phyloP scores from a whole-genome alignment of 768 basidiomycete species.

The Cytidiella melzeri region DNA sequence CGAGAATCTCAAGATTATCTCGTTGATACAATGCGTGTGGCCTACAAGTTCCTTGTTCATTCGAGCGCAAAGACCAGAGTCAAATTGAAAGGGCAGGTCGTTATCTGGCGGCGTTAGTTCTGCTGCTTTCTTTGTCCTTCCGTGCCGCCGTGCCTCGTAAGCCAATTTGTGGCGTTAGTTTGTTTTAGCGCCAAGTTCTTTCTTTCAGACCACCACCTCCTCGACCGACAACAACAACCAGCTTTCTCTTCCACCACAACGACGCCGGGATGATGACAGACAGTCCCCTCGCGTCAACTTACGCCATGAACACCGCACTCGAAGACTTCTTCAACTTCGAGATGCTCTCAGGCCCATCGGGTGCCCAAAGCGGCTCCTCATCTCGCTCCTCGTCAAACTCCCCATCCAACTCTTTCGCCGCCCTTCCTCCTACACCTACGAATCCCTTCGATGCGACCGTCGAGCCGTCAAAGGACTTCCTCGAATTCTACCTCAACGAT shows the following conservation, averaged over 20 bases:
- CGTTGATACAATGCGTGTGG: no score
- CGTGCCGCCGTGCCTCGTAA: background rate
- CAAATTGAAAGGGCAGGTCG: no score
- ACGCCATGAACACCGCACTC: conserved; percentile 18
- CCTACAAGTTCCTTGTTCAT: no score
- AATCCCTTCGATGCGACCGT: conserved; percentile 14
- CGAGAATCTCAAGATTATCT: no score
- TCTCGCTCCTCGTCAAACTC: conserved; percentile 21
- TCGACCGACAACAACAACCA: background rate
- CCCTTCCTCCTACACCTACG: conserved; percentile 22
- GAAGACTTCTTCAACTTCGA: conserved; percentile 67
- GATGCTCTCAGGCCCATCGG: conserved; percentile 33
- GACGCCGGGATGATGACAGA: background rate
- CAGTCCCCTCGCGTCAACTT: background rate
- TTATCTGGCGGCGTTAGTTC: background rate
- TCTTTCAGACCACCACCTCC: background rate
- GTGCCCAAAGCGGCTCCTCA: conserved; percentile 19
- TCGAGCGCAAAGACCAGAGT: no score
- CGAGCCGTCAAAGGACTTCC: conserved; percentile 17
- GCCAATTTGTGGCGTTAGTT: background rate
- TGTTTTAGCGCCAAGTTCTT: background rate
- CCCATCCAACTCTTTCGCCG: conserved; percentile 20
- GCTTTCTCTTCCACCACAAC: background rate
- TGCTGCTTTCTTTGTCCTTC: background rate
- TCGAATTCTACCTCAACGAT: conserved; percentile 12